These are phyloP conservation scores for Suhomyces coccinellae DNA, from an alignment of 1,139 yeast species.

Conservation along the genomic window DNA sequence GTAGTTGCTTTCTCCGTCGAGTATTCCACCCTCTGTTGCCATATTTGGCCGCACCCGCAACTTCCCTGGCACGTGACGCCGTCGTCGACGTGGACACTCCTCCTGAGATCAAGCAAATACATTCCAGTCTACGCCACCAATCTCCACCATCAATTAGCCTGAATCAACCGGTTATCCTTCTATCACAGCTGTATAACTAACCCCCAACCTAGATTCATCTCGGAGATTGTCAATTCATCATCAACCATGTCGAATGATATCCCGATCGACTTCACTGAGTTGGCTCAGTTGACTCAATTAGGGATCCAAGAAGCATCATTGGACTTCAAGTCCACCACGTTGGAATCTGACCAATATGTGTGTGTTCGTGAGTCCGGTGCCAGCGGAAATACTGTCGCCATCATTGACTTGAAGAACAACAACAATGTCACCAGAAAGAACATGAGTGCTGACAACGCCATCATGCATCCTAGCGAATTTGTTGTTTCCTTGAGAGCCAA, in stretches of 20 bases:
- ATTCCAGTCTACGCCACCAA: neutral
- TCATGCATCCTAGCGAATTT: slow-evolving; percentile 87
- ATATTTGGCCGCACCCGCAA: neutral
- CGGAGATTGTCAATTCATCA: slow-evolving; percentile 8
- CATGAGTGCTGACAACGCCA: slow-evolving; percentile 97
- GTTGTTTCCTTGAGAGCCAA: slow-evolving; percentile 94
- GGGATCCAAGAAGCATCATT: slow-evolving; percentile 83
- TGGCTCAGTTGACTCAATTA: slow-evolving; percentile 79
- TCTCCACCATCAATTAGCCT: slow-evolving; percentile 4
- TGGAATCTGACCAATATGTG: slow-evolving; percentile 88
- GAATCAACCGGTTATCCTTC: slow-evolving; percentile 2
- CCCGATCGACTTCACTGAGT: slow-evolving; percentile 96
- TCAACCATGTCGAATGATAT: slow-evolving; percentile 52
- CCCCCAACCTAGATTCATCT: slow-evolving; percentile 4
- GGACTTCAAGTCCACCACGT: slow-evolving; percentile 90
- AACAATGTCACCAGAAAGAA: slow-evolving; percentile 77
- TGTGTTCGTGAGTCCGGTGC: slow-evolving; percentile 81
- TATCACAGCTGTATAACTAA: slow-evolving; percentile 2
- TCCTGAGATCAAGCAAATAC: slow-evolving; percentile 8
- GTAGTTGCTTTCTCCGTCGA: neutral
- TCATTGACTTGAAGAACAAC: slow-evolving; percentile 78
- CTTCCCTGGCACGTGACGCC: slow-evolving; percentile 6
- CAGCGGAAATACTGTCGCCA: slow-evolving; percentile 85
- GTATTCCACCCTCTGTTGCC: neutral
- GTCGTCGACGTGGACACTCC: slow-evolving; percentile 10